phyloP scores from a whole-genome alignment of 176 grass and related monocot genomes.

The Avena insularis region DNA sequence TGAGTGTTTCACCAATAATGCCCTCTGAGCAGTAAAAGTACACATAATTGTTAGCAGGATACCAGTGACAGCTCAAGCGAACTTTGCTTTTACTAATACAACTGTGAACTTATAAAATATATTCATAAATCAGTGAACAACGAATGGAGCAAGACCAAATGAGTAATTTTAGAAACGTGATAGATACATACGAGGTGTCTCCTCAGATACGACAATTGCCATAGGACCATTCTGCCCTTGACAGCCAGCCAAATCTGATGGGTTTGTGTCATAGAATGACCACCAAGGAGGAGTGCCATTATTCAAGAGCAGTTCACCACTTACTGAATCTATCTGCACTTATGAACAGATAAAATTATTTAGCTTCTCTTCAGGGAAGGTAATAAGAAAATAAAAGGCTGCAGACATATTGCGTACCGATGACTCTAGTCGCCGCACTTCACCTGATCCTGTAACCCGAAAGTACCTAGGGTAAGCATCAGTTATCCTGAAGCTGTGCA shows the following conservation, averaged over 20 bases:
- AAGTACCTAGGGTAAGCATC: conserved; percentile 94
- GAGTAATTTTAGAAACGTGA: conserved; percentile 29
- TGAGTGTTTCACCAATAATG: conserved; percentile 97
- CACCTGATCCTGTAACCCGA: conserved; percentile 92
- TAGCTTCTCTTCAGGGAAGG: conserved; percentile 16
- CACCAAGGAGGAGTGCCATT: conserved; percentile 82
- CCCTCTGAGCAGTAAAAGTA: conserved; percentile 71
- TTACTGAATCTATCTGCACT: conserved; percentile 75
- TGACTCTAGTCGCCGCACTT: conserved; percentile 85
- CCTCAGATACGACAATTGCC: conserved; percentile 91
- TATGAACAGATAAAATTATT: conserved; percentile 29
- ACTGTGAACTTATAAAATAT: background rate
- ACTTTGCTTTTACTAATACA: conserved; percentile 3
- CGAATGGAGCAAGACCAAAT: conserved; percentile 12
- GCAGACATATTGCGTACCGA: conserved; percentile 51
- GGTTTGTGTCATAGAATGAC: conserved; percentile 78
- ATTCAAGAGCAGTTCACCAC: conserved; percentile 75
- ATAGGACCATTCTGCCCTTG: conserved; percentile 80
- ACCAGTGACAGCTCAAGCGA: background rate
- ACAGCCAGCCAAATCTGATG: conserved; percentile 68
- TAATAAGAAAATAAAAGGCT: conserved; percentile 28
- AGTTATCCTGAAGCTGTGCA: conserved; percentile 68
- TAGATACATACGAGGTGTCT: conserved; percentile 90
- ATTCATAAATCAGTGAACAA: conserved; percentile 1
- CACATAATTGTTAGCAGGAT: conserved; percentile 19